These are phyloP conservation scores for Colletotrichum sp. DNA, from an alignment of 2,329 filamentous ascomycete genomes.

Conservation along the genomic window DNA sequence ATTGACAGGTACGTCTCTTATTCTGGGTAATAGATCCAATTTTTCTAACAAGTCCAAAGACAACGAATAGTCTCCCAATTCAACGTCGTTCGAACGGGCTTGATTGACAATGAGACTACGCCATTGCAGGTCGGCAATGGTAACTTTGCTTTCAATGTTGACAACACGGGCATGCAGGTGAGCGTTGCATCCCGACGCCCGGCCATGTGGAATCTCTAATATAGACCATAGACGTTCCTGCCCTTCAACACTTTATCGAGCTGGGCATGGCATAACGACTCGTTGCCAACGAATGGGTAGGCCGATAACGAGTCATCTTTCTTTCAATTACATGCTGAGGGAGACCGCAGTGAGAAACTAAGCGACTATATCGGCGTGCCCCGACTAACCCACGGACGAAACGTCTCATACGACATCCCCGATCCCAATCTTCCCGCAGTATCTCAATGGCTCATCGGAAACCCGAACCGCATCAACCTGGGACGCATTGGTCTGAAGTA, in stretches of 20 bases:
- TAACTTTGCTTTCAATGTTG: slow-evolving; percentile 52
- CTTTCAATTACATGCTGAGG: rapidly evolving
- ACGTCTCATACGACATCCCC: slow-evolving; percentile 41
- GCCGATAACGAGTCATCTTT: rapidly evolving
- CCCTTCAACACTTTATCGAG: slow-evolving; percentile 50
- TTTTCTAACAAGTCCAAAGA: not conserved
- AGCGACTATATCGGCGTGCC: slow-evolving; percentile 37
- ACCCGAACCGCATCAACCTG: slow-evolving; percentile 49
- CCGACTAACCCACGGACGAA: slow-evolving; percentile 37
- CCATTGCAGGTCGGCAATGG: slow-evolving; percentile 57
- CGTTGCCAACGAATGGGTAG: slow-evolving; percentile 35
- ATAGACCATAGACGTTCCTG: slow-evolving; percentile 35
- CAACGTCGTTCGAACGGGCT: slow-evolving; percentile 25
- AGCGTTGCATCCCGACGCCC: not conserved
- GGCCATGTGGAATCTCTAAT: not conserved
- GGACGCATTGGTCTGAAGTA: slow-evolving; percentile 46
- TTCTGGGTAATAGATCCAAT: rapidly evolving
- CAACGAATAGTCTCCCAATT: slow-evolving; percentile 25
- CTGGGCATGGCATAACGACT: slow-evolving; percentile 56
- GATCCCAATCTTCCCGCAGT: slow-evolving; percentile 37
- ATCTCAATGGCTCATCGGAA: slow-evolving; percentile 59
- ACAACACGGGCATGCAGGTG: slow-evolving; percentile 48
- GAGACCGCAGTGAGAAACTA: slow-evolving; percentile 25
- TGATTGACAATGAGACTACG: slow-evolving; percentile 42
- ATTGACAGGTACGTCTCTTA: not conserved